Evolutionary conservation across 2,329 filamentous ascomycete genomes (phyloP), one percentile per base, ranked within the genome.

Genomic region (Fusarium foetens): DNA sequence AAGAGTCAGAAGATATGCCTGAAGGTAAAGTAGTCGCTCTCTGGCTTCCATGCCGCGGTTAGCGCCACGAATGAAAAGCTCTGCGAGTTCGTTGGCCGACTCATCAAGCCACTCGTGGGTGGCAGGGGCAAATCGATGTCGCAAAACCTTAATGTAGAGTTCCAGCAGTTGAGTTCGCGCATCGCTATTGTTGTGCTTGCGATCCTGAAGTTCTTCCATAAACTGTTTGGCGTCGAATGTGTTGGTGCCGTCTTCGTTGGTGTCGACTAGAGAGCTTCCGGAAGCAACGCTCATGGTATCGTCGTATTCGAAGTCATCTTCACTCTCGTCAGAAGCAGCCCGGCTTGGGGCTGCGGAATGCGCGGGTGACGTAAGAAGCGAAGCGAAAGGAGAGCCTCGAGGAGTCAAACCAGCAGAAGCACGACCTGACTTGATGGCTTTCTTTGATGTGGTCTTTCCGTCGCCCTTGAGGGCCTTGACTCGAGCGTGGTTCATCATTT

Each of bases 161-260:
- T 79, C 77, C 13, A 83, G 62, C 16, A 80, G 75, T 27, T 81
- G 77, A 76, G 94, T 92, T 58, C 94, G 89, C 27, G 90, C 89
- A 70, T 93, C 89, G 29, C 87, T 88, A 72, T 91, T 94, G 81
- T 91, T 94, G 72, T 92, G 90, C 85, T 97, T 97, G 76, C 93
- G 91, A 69, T 88, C 86, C 60, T 92, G 86, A 33, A 97, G 88
- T 73, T 93, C 90, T 52, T 91, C 86, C 70, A 97, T 90, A 64
- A 91, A 88, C 69, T 91, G 87, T 33, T 86, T 84, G 38, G 79
- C 76, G 61, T 90, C 87, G 88, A 92, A 93, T 31, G 86, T 84
- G 13, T 87, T 86, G 36, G 91, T 84, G 39, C 91, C 90, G 72
- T 94, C 92, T 68, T 93, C 89, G n/a, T 90, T 91, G 66, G 87